Evolutionary conservation across 2,329 filamentous ascomycete species (phyloP).

Genomic region (Penicillium corylophilum): DNA sequence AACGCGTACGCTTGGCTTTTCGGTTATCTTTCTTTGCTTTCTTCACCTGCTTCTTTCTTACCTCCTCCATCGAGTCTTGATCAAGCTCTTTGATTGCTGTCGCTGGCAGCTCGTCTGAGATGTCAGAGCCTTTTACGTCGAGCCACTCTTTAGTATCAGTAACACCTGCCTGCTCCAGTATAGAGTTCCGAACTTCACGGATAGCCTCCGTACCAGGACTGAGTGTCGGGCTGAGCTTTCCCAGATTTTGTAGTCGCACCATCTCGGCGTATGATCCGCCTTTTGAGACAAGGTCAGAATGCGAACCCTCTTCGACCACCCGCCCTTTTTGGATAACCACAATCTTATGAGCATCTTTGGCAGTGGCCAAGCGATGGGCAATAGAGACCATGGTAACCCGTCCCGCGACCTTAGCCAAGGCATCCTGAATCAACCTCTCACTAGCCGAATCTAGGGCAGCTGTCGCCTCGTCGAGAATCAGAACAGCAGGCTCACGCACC

Average conservation of each 20-base stretch:
- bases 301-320: conserved; percentile 36
- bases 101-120: conserved; percentile 19
- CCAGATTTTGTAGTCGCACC: conserved; percentile 47
- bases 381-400: conserved; percentile 37
- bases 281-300: conserved; percentile 31
- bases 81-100: conserved; percentile 9
- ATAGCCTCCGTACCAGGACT: conserved; percentile 18
- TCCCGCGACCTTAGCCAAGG: conserved; percentile 29
- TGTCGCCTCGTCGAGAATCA: conserved; percentile 49
- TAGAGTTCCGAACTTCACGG: conserved; percentile 12
- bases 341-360: conserved; percentile 39
- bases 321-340: conserved; percentile 36
- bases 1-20: conserved; percentile 16
- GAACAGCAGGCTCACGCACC: conserved; percentile 77
- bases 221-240: conserved; percentile 23
- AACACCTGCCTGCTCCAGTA: conserved; percentile 6
- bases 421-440: conserved; percentile 36
- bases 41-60: conserved; percentile 12
- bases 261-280: conserved; percentile 51
- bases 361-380: conserved; percentile 39
- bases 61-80: conserved; percentile 14
- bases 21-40: conserved; percentile 12
- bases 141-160: conserved; percentile 22
- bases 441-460: conserved; percentile 38
- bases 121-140: conserved; percentile 17